Base-by-base conservation (phyloP, 305 asterid species). In the Solanum hybrid region DNA sequence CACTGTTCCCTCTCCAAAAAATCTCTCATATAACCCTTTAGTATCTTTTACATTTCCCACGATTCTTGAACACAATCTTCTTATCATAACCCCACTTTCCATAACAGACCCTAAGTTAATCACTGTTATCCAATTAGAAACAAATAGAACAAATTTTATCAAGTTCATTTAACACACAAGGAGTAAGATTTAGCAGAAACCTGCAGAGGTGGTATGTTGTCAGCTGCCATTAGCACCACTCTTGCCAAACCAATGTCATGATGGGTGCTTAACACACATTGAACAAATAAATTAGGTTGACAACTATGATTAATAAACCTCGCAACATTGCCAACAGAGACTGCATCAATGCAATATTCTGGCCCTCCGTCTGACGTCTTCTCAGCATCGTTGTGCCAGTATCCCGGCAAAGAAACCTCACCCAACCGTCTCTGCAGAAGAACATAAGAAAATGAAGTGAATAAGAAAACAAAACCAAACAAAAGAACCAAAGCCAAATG, bases 231-330 rank as follows among this genome's bases (percentile, higher is more conserved):
- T 9, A 97, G 94, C 86, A 96, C 88, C 14, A 96, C 90, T 88
- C 98, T 85, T 17, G 99, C 99, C 35, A 94, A 94, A 42, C 89
- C 93, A 10, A 93, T 66, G 40, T 97, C 98, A 27, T 95, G 99
- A 81, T 96, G 99, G n/a, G 88, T 15, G 90, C 94, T 94, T 60
- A 97, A 93, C 75, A 97, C 91, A 84, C 99, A 97, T 82, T 97
- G 99, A 66, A 96, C 98, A n/a, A 97, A 97, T 24, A 97, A 87
- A 79, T 97, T 97, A 0, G 99, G 99, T 10, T 95, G 92, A 80
- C 99, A 97, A 76, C 99, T 96, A 35, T 97, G 99, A 29, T 97
- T 97, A 72, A 97, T 97, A 88, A 95, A 97, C 87, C 99, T 91
- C 1, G 99, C 94, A 32, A 95, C 34, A 77, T 95, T 97, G 5